A percentile compares a stretch with the other conserved stretches of the same genome.
Conservation (phyloP, 2,329 filamentous ascomycete genomes). For the Cladorrhinum sp. region DNA sequence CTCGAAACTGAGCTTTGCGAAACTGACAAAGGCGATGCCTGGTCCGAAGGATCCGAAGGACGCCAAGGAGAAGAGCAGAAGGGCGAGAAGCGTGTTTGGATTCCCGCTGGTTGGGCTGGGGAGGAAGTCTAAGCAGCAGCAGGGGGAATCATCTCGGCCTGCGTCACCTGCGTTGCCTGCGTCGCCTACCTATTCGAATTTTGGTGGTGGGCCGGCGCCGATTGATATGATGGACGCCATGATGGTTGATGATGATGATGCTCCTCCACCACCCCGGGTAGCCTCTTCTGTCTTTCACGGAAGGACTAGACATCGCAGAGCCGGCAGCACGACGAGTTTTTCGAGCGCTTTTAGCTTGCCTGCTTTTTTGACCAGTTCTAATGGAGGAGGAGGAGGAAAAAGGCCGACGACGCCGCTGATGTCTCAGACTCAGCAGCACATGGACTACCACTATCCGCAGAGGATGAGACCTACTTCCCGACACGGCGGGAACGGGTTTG, state of each 20-base stretch:
- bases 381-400: neutral
- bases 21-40: neutral
- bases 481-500: too few relatives aligned
- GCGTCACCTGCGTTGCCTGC: neutral
- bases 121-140: neutral
- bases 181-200: neutral
- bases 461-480: conserved; percentile 20
- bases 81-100: neutral
- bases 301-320: neutral
- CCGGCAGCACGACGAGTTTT: neutral
- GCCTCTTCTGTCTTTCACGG: neutral
- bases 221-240: conserved; percentile 20
- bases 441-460: conserved; percentile 32
- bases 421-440: too few relatives aligned
- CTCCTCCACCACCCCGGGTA: neutral
- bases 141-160: neutral
- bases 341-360: neutral
- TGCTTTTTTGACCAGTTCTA: neutral
- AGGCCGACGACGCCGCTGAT: conserved; percentile 15
- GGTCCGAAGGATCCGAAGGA: neutral
- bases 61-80: neutral
- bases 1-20: neutral
- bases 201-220: neutral
- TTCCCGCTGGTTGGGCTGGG: neutral
- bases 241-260: conserved; percentile 19